phyloP scores from a whole-genome alignment of 1,284 basidiomycete species.

The Xerocomus amazonicus region DNA sequence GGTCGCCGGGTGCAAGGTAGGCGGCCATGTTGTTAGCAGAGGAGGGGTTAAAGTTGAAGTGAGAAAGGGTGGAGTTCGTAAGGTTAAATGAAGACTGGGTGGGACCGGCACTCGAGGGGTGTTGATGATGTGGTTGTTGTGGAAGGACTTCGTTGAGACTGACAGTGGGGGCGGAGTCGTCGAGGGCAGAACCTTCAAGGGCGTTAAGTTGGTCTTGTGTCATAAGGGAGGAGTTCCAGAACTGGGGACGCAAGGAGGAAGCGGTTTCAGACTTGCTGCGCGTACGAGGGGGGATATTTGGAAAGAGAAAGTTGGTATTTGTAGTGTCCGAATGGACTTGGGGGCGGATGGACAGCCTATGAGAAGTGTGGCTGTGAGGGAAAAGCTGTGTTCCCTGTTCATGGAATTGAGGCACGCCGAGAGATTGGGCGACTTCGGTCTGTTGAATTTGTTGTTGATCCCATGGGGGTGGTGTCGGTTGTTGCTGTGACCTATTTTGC shows the following conservation, averaged over 20 bases:
- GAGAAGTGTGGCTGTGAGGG: constrained; percentile 34
- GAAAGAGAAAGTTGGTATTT: constrained; percentile 37
- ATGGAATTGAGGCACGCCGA: constrained; percentile 31
- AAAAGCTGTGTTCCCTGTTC: constrained; percentile 33
- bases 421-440: constrained; percentile 28
- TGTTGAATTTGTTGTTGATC: constrained; percentile 37
- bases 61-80: constrained; percentile 21
- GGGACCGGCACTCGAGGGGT: constrained; percentile 20
- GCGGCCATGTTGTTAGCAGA: constrained; percentile 24
- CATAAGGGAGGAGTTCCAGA: constrained; percentile 44
- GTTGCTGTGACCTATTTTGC: constrained; percentile 34
- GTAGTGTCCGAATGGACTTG: constrained; percentile 34
- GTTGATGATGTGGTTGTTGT: constrained; percentile 23
- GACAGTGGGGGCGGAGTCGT: constrained; percentile 39
- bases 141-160: constrained; percentile 49
- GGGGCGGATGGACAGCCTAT: constrained; percentile 32
- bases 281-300: constrained; percentile 36
- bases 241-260: constrained; percentile 44
- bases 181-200: constrained; percentile 30
- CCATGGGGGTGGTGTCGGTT: constrained; percentile 32
- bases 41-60: constrained; percentile 29
- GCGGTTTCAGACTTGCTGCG: constrained; percentile 64
- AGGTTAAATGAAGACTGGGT: constrained; percentile 28
- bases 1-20: constrained; percentile 47
- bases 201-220: constrained; percentile 33